A percentile compares a stretch with the other conserved stretches of the same genome.
Evolutionary conservation across 345 rosid species (phyloP).

Genomic region (Populus tremula): DNA sequence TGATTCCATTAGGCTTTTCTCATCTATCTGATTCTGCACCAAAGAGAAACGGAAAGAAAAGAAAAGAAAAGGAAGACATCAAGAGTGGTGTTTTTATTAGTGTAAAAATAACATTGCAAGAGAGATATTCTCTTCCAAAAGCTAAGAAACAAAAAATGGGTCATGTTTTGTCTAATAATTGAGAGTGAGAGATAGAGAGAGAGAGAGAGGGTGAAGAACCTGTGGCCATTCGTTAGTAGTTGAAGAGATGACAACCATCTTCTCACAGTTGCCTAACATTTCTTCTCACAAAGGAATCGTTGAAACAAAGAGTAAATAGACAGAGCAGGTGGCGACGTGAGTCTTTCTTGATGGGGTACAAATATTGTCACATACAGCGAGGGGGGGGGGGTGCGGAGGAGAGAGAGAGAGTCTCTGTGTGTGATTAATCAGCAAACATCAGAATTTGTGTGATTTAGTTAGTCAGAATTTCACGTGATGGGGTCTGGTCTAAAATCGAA

Average conservation of each 20-base stretch:
- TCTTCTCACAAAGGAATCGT: slow-evolving; percentile 46
- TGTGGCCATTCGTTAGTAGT: slow-evolving; percentile 64
- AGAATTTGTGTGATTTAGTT: slow-evolving; percentile 6
- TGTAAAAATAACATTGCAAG: slow-evolving; percentile 30
- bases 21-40: slow-evolving; percentile 46
- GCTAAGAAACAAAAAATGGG: slow-evolving; percentile 44
- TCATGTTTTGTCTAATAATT: slow-evolving; percentile 48
- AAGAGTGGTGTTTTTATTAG: slow-evolving; percentile 21
- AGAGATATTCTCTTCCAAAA: slow-evolving; percentile 40
- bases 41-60: slow-evolving; percentile 14
- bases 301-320: slow-evolving; percentile 64
- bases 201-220: slow-evolving; percentile 32
- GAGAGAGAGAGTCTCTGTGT: neutral
- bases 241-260: slow-evolving; percentile 57
- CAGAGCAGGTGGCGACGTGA: slow-evolving; percentile 66
- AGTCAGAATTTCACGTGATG: slow-evolving; percentile 43
- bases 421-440: slow-evolving; percentile 4
- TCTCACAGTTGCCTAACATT: slow-evolving; percentile 60
- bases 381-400: neutral
- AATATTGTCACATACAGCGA: neutral
- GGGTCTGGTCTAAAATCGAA: slow-evolving; percentile 22
- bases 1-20: slow-evolving; percentile 53
- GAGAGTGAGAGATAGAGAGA: slow-evolving; percentile 27
- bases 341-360: slow-evolving; percentile 39
- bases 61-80: slow-evolving; percentile 15